Conservation (phyloP, 2,329 filamentous ascomycete species). For the Neofusicoccum parvum region DNA sequence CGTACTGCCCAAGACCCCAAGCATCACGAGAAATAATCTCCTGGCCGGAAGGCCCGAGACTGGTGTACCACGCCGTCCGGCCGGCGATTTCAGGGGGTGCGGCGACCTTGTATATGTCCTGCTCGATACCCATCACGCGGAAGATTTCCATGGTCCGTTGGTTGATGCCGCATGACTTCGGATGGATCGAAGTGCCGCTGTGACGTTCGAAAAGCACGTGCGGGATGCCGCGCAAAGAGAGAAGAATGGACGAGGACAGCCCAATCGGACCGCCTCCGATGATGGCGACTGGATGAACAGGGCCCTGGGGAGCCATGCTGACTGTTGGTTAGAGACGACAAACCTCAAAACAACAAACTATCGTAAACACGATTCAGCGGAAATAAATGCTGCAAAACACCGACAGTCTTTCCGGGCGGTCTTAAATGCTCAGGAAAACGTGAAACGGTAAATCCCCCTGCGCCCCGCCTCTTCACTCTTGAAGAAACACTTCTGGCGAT, state of each 20-base stretch:
- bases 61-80: constrained; percentile 36
- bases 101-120: constrained; percentile 29
- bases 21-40: constrained; percentile 28
- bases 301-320: too few species aligned
- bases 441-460: neutral
- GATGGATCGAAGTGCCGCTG: constrained; percentile 35
- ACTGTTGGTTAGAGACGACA: neutral
- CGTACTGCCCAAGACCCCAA: constrained; percentile 3
- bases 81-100: constrained; percentile 26
- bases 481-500: neutral
- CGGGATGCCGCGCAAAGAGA: constrained; percentile 32
- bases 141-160: constrained; percentile 33
- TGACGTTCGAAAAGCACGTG: constrained; percentile 37
- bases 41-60: constrained; percentile 25
- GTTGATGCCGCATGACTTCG: constrained; percentile 37
- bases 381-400: neutral
- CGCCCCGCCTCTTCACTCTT: neutral
- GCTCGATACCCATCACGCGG: constrained; percentile 35
- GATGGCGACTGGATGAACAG: constrained; percentile 28
- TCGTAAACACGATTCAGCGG: too few species aligned
- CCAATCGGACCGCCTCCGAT: constrained; percentile 26
- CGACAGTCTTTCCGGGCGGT: neutral
- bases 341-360: neutral
- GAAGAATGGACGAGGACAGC: constrained; percentile 34
- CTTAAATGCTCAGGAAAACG: neutral